Evolutionary conservation across 495 filamentous ascomycete genomes (phyloP).

Genomic region (Penicillium egyptiacum): DNA sequence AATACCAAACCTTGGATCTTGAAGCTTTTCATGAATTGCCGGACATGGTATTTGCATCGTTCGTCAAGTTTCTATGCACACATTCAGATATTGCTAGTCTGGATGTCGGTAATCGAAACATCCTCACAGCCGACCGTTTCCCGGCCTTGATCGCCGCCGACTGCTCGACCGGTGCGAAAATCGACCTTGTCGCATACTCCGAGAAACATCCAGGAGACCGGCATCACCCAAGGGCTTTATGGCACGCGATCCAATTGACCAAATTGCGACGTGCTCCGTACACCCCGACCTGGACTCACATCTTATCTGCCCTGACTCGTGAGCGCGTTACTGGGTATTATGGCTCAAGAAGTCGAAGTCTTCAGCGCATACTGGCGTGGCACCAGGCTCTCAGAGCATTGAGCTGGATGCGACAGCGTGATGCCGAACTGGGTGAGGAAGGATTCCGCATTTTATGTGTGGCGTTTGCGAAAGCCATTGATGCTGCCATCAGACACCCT

Average conservation of each 20-base stretch:
- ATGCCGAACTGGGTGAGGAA: conserved; percentile 40
- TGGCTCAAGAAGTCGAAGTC: conserved; percentile 20
- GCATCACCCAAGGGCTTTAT: conserved; percentile 34
- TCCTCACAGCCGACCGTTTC: conserved; percentile 34
- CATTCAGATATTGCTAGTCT: conserved; percentile 18
- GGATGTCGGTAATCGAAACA: conserved; percentile 8
- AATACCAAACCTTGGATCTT: conserved; percentile 18
- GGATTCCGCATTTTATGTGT: conserved; percentile 50
- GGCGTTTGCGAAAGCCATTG: conserved; percentile 44
- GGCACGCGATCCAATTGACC: conserved; percentile 47
- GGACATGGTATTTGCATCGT: conserved; percentile 46
- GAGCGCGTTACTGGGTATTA: conserved; percentile 21
- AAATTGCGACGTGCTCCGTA: conserved; percentile 30
- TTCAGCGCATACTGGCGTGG: conserved; percentile 45
- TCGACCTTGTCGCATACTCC: conserved; percentile 25
- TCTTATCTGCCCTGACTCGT: conserved; percentile 33
- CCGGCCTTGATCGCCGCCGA: conserved; percentile 28
- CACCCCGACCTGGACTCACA: conserved; percentile 42
- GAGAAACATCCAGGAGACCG: conserved; percentile 18
- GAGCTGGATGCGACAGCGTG: conserved; percentile 39
- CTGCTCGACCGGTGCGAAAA: conserved; percentile 5
- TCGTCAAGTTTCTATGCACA: conserved; percentile 48
- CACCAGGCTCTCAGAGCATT: conserved; percentile 36
- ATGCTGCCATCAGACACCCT: conserved; percentile 29
- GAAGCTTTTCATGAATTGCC: conserved; percentile 35